Conservation (phyloP, 768 basidiomycete genomes). For the Xerocomus brunneocitrinus region DNA sequence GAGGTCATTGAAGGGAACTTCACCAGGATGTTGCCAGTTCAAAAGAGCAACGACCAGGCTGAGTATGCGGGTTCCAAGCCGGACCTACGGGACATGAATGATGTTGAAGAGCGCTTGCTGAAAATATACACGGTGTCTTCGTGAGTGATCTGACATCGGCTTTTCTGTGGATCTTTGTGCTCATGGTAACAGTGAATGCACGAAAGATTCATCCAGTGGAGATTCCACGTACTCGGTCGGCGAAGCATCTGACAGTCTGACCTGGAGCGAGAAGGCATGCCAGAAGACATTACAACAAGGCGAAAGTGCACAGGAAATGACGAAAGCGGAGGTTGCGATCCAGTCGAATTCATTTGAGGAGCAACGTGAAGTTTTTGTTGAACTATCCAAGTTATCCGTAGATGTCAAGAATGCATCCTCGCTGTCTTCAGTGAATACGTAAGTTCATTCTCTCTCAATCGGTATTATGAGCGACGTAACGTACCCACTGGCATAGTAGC, state of each 20-base stretch:
- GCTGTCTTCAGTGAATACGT: not conserved
- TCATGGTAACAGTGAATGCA: not conserved
- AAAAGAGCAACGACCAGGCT: not conserved
- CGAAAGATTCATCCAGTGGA: not conserved
- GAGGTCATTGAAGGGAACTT: not conserved
- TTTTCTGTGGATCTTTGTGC: not conserved
- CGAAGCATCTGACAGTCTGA: not conserved
- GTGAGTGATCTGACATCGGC: not conserved
- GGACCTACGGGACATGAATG: not conserved
- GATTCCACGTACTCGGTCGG: not conserved
- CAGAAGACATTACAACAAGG: not conserved
- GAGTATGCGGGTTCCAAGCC: not conserved
- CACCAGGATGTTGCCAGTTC: not conserved
- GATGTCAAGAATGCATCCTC: not conserved
- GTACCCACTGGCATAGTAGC: not conserved
- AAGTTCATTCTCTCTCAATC: not conserved
- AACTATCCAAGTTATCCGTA: not conserved
- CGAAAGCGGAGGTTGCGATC: not conserved
- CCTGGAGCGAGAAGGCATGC: not conserved
- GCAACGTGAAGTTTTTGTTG: not conserved
- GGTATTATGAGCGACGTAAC: no score
- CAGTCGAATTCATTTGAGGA: not conserved
- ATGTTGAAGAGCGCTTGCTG: not conserved
- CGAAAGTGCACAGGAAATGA: not conserved
- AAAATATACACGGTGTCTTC: not conserved